These are phyloP conservation scores for Mycena amicta DNA, from an alignment of 768 basidiomycete genomes.

Conservation along the genomic window DNA sequence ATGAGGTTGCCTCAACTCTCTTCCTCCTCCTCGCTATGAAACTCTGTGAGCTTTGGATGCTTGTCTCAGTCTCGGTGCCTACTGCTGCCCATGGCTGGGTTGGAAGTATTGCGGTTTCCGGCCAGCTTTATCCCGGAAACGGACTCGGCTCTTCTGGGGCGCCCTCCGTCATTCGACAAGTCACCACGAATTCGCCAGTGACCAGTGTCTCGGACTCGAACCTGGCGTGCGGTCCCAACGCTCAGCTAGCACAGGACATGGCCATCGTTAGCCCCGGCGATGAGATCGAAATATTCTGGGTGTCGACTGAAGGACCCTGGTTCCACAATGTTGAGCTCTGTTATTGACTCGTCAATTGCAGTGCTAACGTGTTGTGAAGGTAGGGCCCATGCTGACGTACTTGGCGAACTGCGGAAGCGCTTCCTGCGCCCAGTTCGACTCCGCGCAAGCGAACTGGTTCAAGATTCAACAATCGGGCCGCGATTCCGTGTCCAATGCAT, in stretches of 20 bases:
- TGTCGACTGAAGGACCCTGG: slow-evolving; percentile 25
- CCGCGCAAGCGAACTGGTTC: slow-evolving; percentile 68
- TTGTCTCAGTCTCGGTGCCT: slow-evolving; percentile 23
- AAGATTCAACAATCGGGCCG: slow-evolving; percentile 63
- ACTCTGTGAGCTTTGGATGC: neutral
- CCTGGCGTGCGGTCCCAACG: slow-evolving; percentile 50
- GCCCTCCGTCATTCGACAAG: slow-evolving; percentile 47
- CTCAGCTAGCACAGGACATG: slow-evolving; percentile 43
- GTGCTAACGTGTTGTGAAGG: neutral
- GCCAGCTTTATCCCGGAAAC: slow-evolving; percentile 46
- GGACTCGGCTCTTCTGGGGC: slow-evolving; percentile 40
- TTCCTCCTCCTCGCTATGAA: neutral
- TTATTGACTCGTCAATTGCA: neutral
- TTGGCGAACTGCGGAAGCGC: slow-evolving; percentile 63
- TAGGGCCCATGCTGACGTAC: slow-evolving; percentile 74
- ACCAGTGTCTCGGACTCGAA: slow-evolving; percentile 47
- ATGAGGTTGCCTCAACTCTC: neutral
- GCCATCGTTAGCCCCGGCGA: slow-evolving; percentile 52
- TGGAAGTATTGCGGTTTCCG: slow-evolving; percentile 44
- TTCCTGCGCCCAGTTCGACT: slow-evolving; percentile 62
- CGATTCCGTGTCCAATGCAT: slow-evolving; percentile 35
- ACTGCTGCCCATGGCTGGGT: slow-evolving; percentile 45
- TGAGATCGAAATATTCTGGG: slow-evolving; percentile 46
- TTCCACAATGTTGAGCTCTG: neutral
- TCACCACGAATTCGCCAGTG: slow-evolving; percentile 46